These are phyloP conservation scores for Phylloporus scabripes DNA, from an alignment of 768 basidiomycete genomes.

Conservation along the genomic window DNA sequence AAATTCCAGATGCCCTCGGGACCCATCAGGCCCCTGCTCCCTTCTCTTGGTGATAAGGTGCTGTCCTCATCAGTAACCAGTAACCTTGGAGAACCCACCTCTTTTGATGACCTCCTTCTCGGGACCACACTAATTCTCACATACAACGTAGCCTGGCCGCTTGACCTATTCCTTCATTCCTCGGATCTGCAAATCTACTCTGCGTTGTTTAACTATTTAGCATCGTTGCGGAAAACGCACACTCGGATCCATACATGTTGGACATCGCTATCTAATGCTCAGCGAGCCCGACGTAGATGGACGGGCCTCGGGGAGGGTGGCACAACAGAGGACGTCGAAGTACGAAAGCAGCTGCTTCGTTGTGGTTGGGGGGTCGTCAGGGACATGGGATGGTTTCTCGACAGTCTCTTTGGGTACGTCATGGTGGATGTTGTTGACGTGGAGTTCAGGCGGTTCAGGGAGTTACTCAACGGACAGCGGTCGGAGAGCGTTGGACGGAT, in stretches of 20 bases:
- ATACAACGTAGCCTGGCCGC: constrained; percentile 77
- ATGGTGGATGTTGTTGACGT: constrained; percentile 89
- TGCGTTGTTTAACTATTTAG: constrained; percentile 75
- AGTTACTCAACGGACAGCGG: constrained; percentile 37
- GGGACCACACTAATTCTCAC: constrained; percentile 70
- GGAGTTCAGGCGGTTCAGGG: constrained; percentile 71
- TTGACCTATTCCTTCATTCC: constrained; percentile 82
- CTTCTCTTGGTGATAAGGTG: constrained; percentile 48
- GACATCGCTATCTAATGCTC: constrained; percentile 80
- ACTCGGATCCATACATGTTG: constrained; percentile 75
- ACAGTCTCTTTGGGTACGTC: constrained; percentile 75
- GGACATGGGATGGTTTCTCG: constrained; percentile 90
- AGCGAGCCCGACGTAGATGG: constrained; percentile 80
- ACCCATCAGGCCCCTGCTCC: constrained; percentile 74
- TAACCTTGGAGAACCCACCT: constrained; percentile 36
- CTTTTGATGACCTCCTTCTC: constrained; percentile 71
- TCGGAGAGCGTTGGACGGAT: constrained; percentile 16
- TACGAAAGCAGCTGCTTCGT: constrained; percentile 59
- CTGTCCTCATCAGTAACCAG: constrained; percentile 41
- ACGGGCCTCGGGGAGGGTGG: constrained; percentile 86
- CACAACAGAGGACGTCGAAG: constrained; percentile 61
- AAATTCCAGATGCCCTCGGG: constrained; percentile 77
- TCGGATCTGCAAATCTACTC: constrained; percentile 71
- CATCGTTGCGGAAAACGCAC: constrained; percentile 80
- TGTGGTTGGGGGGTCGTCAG: constrained; percentile 84